A percentile compares a stretch with the other conserved stretches of the same genome.
Evolutionary conservation across 345 rosid species (phyloP).

Genomic region (Stellera chamaejasme): DNA sequence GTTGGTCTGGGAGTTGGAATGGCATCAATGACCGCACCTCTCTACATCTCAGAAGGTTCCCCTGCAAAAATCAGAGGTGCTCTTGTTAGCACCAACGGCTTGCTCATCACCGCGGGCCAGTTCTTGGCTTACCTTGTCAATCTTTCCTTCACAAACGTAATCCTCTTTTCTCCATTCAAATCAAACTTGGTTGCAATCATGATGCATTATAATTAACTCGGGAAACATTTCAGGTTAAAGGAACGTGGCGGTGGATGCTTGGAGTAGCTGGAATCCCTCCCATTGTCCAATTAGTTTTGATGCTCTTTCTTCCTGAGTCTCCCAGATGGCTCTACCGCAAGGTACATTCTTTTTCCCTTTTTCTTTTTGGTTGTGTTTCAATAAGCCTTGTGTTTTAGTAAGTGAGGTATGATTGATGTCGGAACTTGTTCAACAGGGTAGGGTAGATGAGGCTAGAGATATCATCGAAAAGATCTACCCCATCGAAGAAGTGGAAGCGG

Average conservation of each 20-base stretch:
- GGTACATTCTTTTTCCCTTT: constrained; percentile 15
- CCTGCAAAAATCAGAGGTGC: constrained; percentile 92
- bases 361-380: too few species aligned
- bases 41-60: constrained; percentile 86
- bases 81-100: constrained; percentile 73
- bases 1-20: constrained; percentile 92
- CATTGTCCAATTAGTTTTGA: constrained; percentile 46
- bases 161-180: not conserved
- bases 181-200: too few species aligned
- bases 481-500: constrained; percentile 49
- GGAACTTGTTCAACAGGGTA: constrained; percentile 20
- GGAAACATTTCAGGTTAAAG: constrained; percentile 29
- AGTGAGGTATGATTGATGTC: not conserved
- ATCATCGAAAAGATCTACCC: constrained; percentile 63
- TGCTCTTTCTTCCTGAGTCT: constrained; percentile 75
- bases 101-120: constrained; percentile 81
- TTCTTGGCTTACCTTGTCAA: constrained; percentile 78
- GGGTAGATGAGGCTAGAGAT: constrained; percentile 45
- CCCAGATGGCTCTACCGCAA: constrained; percentile 76
- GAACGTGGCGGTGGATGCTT: constrained; percentile 98
- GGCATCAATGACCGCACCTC: constrained; percentile 97
- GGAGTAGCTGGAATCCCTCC: constrained; percentile 73
- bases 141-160: constrained; percentile 65
- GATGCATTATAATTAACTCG: too few species aligned
- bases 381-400: too few species aligned